These are phyloP conservation scores for Colletotrichum noveboracense DNA, from an alignment of 2,329 filamentous ascomycete species.

Conservation along the genomic window DNA sequence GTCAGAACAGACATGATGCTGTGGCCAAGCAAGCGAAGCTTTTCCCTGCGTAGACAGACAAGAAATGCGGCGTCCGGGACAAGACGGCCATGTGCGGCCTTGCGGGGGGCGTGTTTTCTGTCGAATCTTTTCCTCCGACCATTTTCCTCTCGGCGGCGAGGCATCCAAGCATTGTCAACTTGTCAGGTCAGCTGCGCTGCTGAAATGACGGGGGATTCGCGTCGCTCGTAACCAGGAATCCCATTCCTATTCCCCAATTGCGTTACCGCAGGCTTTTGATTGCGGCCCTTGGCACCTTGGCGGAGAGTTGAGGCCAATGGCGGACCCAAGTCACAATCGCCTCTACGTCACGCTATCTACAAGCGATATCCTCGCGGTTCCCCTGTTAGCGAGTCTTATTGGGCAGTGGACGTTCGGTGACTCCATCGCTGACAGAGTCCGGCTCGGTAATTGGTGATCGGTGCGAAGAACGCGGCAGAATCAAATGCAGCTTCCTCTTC, in stretches of 20 bases:
- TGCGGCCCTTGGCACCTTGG: conserved; percentile 12
- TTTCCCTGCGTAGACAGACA: not conserved
- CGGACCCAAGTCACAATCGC: not conserved
- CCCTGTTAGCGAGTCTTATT: not conserved
- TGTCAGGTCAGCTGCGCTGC: not conserved
- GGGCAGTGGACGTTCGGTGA: not conserved
- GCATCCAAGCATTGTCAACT: not conserved
- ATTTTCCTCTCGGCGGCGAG: not conserved
- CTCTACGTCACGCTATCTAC: not conserved
- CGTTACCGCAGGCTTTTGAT: conserved; percentile 11
- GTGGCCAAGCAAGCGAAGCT: conserved; percentile 17
- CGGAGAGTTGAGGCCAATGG: conserved; percentile 2
- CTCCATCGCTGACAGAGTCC: not conserved
- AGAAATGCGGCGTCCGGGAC: conserved; percentile 8
- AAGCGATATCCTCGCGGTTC: not conserved
- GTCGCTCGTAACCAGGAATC: not conserved
- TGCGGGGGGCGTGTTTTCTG: not conserved
- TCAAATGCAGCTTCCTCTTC: not conserved
- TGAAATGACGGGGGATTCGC: not conserved
- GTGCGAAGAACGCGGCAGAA: not conserved
- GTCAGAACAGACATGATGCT: not conserved
- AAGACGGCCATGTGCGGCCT: not conserved
- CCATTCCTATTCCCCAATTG: conserved; percentile 6
- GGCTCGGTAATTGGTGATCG: not conserved
- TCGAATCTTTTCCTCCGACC: not conserved